Percentiles rank a stretch among this genome's conserved stretches.
These are phyloP conservation scores for Williopsis jadinii DNA, from an alignment of 1,139 yeast species.

Conservation along the genomic window DNA sequence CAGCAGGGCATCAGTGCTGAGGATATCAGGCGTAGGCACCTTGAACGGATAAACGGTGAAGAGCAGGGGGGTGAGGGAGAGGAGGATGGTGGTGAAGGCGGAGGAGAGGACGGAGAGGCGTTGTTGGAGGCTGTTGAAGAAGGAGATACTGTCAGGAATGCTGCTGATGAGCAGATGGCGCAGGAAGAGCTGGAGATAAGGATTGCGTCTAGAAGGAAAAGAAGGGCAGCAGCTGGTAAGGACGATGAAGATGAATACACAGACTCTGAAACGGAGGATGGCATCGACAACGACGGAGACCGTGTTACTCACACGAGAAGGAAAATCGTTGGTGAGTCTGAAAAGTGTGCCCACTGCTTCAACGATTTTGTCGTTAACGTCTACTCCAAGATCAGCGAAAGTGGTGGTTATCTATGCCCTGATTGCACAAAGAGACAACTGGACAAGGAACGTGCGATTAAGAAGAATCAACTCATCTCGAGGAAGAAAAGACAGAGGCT, in stretches of 20 bases:
- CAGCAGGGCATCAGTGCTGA: conserved; percentile 86
- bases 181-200: conserved; percentile 30
- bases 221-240: conserved; percentile 27
- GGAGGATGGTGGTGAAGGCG: not conserved
- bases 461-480: conserved; percentile 51
- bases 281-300: conserved; percentile 22
- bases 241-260: conserved; percentile 30
- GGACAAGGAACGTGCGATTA: conserved; percentile 36
- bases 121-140: conserved; percentile 3
- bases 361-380: conserved; percentile 52
- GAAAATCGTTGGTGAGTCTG: conserved; percentile 38
- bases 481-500: conserved; percentile 68
- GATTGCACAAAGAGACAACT: conserved; percentile 43
- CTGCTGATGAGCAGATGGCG: conserved; percentile 8
- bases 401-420: conserved; percentile 56
- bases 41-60: conserved; percentile 26
- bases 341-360: conserved; percentile 54
- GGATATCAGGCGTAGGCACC: conserved; percentile 60
- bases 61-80: conserved; percentile 15
- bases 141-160: conserved; percentile 10
- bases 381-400: conserved; percentile 46
- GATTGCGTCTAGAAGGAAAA: conserved; percentile 34
- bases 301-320: conserved; percentile 12
- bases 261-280: conserved; percentile 21
- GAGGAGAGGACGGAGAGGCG: conserved; percentile 14